Base-by-base conservation (phyloP, 345 rosid genomes). In the Schrenkiella parvula region DNA sequence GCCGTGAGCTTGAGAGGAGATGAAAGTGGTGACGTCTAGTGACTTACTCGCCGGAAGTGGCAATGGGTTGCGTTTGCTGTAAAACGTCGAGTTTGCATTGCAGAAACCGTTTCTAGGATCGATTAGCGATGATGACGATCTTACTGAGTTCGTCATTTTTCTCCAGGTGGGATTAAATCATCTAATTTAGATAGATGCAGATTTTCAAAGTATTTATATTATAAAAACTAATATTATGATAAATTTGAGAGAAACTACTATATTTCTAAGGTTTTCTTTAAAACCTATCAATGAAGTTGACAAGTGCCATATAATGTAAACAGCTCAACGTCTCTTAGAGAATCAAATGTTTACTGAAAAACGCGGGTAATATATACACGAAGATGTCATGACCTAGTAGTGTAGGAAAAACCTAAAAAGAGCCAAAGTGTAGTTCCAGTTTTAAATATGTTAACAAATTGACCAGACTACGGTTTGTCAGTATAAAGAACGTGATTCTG, bases 21-120 rank as follows among this genome's bases (percentile, higher is more conserved):
- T 88, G 76, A 88, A 92, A 7, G 96, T 82, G 26, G 98, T 82
- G 77, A 87, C 74, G 68, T 92, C 89, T 2, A 89, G 79, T 50
- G 59, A 79, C 1, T 73, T 50, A 68, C 73, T 88, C 5, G 50
- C 66, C 0, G 96, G 89, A 47, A 85, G 78, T 11, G 83, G 78
- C 18, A 85, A 44, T 11, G 88, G 84, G 13, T 51, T 78, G 44
- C 97, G 89, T 61, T 85, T 88, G 78, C 96, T 92, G 84, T 85
- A 82, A 79, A 89, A 89, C n/a, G 76, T 79, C 8, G 85, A 80
- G 66, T 77, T 81, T 14, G 86, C 70, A 34, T 53, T 65, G 83
- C 86, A 84, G 66, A 89, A 89, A 0, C 96, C 96, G 42, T 80
- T 84, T 70, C 80, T 77, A 14, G 72, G 76, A 59, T 92, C 84